A percentile compares a stretch with the other conserved stretches of the same genome.
Conservation (phyloP, 1,139 yeast genomes). For the Scheffersomyces titani region DNA sequence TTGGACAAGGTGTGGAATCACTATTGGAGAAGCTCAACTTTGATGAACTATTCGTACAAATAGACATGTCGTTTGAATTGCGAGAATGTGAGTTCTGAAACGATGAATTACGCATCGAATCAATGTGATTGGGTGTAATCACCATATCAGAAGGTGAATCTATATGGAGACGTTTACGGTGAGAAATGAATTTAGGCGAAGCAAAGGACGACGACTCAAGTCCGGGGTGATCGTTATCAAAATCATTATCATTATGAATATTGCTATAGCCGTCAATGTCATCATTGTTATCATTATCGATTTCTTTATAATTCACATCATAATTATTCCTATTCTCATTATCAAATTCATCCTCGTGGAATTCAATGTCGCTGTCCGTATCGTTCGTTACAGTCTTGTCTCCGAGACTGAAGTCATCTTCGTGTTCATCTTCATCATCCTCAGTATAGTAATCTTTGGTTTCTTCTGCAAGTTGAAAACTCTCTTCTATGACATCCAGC, state of each 20-base stretch:
- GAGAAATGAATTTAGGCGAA: conserved; percentile 17
- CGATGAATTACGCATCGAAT: not conserved
- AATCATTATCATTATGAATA: not conserved
- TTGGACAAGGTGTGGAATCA: conserved; percentile 27
- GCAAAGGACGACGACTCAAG: conserved; percentile 6
- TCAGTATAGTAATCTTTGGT: conserved; percentile 5
- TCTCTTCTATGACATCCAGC: conserved; percentile 10
- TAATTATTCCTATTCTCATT: too few relatives aligned
- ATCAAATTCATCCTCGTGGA: conserved; percentile 11
- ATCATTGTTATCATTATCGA: not conserved
- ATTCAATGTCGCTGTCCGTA: conserved; percentile 15
- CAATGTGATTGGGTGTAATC: conserved; percentile 14
- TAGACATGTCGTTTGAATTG: conserved; percentile 11
- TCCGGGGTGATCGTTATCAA: not conserved
- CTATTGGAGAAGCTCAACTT: conserved; percentile 22
- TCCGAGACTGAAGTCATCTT: conserved; percentile 10
- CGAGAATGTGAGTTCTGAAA: not conserved
- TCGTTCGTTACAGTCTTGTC: conserved; percentile 18
- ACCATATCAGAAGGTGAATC: conserved; percentile 17
- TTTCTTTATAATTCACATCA: too few relatives aligned
- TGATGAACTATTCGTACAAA: conserved; percentile 15
- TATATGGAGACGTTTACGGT: conserved; percentile 17
- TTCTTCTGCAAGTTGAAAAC: conserved; percentile 3
- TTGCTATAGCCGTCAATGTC: not conserved
- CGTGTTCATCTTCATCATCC: conserved; percentile 9